Base-by-base conservation (phyloP, 768 basidiomycete species). In the Kwoniella bestiolae region DNA sequence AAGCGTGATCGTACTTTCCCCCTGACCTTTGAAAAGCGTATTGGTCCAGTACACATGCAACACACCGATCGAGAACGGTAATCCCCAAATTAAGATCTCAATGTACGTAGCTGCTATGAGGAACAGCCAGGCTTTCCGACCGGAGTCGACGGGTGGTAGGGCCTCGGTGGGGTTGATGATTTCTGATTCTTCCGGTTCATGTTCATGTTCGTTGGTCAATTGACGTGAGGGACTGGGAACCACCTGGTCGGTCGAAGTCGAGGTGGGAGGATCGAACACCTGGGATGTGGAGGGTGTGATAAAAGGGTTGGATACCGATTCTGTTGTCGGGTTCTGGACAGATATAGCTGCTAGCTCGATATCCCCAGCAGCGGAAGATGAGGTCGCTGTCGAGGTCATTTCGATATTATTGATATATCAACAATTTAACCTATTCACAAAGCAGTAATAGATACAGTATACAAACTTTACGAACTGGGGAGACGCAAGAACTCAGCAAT, bases 1-100 rank as follows among this genome's bases (percentile, higher is more conserved):
- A 25, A 74, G 47, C 2, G 75, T 76, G 35, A 79, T 65, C 14
- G 66, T 70, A 1, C 52, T 32, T 45, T 73, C 75, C 31, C 50
- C 67, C 29, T 70, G 46, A 21, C 68, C 66, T 11, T 66, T 62
- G 47, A 79, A 79, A 12, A 75, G 56, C 31, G 38, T 58, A 26
- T 65, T 66, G 6, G 72, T 74, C 75, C 78, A 79, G 34, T 77
- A 79, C 29, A 61, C 58, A 58, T 77, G 72, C 35, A 79, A 60
- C 12, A 79, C 68, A 58, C 78, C 78, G 45, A 79, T 71, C 26
- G 72, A 72, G 52, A 75, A 79, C 12, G 78, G 78, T 25, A 79
- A 31, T 8, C 78, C 78, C 75, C 75, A 79, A 1, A 77, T 65
- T 1, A 74, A 56, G 6, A 68, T 57, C 62, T 79, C 78, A 12